These are phyloP conservation scores for Pisolithus thermaeus DNA, from an alignment of 1,284 basidiomycete genomes.

Conservation along the genomic window DNA sequence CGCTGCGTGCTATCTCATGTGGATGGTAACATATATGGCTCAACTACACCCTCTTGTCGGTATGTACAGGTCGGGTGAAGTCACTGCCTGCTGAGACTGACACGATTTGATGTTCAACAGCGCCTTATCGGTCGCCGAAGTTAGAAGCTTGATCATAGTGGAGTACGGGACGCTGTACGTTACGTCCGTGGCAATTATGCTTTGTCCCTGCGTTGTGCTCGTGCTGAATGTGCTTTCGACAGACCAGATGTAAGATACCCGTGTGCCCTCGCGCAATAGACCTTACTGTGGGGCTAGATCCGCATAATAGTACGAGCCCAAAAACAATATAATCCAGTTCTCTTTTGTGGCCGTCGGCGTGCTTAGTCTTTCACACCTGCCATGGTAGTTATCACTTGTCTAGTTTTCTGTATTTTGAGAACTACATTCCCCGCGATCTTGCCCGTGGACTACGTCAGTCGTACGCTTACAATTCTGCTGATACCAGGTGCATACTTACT, in stretches of 20 bases:
- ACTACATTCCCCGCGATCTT: no score
- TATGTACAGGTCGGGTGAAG: slow-evolving; percentile 33
- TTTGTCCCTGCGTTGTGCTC: no score
- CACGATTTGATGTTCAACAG: slow-evolving; percentile 11
- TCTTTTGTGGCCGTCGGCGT: no score
- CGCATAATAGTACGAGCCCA: no score
- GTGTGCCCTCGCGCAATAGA: no score
- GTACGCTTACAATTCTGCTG: slow-evolving; percentile 50
- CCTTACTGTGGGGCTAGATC: no score
- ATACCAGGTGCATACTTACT: slow-evolving; percentile 48
- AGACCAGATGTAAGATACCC: no score
- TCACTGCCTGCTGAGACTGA: slow-evolving; percentile 1
- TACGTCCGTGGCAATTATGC: background rate
- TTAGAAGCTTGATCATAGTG: background rate
- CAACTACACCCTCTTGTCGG: slow-evolving; percentile 87
- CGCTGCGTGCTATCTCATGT: slow-evolving; percentile 85
- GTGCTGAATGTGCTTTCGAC: no score
- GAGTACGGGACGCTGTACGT: background rate
- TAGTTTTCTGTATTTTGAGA: no score
- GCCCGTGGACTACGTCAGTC: slow-evolving; percentile 41
- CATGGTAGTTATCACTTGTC: no score
- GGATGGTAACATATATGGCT: slow-evolving; percentile 90
- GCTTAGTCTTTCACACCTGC: no score
- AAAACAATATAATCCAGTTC: no score
- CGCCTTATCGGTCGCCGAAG: background rate